Conservation (phyloP, 768 basidiomycete genomes). For the Gymnopilus junonius region DNA sequence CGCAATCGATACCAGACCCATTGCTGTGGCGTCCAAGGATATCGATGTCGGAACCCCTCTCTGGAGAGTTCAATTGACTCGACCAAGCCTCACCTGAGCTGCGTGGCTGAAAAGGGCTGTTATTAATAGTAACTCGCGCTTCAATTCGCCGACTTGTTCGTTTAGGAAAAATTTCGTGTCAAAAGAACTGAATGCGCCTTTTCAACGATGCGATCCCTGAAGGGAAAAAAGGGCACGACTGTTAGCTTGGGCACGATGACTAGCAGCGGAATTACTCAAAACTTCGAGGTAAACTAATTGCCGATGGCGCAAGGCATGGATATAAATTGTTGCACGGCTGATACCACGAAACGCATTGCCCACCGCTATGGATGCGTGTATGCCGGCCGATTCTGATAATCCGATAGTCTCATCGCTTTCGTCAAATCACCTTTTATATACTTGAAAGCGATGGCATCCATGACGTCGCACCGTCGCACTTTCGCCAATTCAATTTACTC, state of each 20-base stretch:
- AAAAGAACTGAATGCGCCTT: not conserved
- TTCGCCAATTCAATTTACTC: not conserved
- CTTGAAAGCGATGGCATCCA: not conserved
- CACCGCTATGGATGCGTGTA: not conserved
- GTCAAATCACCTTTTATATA: not conserved
- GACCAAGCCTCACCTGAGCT: not conserved
- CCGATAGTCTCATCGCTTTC: not conserved
- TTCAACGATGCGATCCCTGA: not conserved
- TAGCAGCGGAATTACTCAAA: not conserved
- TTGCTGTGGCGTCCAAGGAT: not conserved
- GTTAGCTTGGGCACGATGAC: not conserved
- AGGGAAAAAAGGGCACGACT: too few species aligned
- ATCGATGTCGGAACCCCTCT: not conserved
- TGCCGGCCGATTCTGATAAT: constrained; percentile 1
- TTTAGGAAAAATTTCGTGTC: not conserved
- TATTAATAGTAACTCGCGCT: not conserved
- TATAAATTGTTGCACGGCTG: not conserved
- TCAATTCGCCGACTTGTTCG: constrained; percentile 6
- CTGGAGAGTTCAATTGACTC: not conserved
- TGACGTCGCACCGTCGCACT: not conserved
- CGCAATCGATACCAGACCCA: not conserved
- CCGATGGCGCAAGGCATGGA: not conserved
- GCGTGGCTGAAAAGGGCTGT: not conserved
- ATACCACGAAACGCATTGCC: not conserved
- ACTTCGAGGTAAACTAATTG: not conserved